Conservation (phyloP, 2,329 filamentous ascomycete species). For the Samsoniella hepiali region DNA sequence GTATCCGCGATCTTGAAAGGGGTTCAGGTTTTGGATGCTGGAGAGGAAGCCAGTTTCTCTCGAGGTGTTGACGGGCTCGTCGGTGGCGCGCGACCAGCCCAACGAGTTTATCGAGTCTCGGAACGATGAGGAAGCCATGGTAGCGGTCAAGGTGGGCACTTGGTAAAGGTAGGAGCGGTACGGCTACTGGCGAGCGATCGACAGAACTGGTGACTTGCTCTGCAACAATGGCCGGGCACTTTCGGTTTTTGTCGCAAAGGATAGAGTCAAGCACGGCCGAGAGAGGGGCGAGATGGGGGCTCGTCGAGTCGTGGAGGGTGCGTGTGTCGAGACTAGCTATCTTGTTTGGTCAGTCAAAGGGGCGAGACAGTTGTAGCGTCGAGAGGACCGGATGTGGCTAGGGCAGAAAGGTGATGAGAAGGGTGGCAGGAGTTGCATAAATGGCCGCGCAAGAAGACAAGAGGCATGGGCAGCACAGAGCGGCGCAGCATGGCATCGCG, state of each 20-base stretch:
- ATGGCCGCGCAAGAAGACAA: slow-evolving; percentile 7
- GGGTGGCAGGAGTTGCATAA: slow-evolving; percentile 5
- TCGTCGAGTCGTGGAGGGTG: not conserved
- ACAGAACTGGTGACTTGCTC: slow-evolving; percentile 11
- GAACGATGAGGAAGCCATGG: slow-evolving; percentile 85
- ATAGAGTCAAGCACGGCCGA: slow-evolving; percentile 4
- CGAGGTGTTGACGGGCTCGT: slow-evolving; percentile 69
- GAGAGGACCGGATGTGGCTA: not conserved
- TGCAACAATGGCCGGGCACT: slow-evolving; percentile 8
- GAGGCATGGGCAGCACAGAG: not conserved
- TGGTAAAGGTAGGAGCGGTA: slow-evolving; percentile 5
- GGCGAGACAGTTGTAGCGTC: not conserved
- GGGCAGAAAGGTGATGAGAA: not conserved
- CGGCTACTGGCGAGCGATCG: slow-evolving; percentile 14
- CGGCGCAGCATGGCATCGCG: not conserved
- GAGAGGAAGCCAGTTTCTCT: slow-evolving; percentile 72
- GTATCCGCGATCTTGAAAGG: slow-evolving; percentile 82
- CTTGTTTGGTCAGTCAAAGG: slow-evolving; percentile 11
- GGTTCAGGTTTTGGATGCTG: slow-evolving; percentile 80
- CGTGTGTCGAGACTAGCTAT: slow-evolving; percentile 13
- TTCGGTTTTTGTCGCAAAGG: slow-evolving; percentile 8
- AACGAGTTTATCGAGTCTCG: slow-evolving; percentile 92
- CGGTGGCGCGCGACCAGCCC: slow-evolving; percentile 88
- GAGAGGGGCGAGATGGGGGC: not conserved
- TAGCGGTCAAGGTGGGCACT: slow-evolving; percentile 16